Evolutionary conservation across 805 yeast species (phyloP).

Genomic region (Jamesozyma gamospora): DNA sequence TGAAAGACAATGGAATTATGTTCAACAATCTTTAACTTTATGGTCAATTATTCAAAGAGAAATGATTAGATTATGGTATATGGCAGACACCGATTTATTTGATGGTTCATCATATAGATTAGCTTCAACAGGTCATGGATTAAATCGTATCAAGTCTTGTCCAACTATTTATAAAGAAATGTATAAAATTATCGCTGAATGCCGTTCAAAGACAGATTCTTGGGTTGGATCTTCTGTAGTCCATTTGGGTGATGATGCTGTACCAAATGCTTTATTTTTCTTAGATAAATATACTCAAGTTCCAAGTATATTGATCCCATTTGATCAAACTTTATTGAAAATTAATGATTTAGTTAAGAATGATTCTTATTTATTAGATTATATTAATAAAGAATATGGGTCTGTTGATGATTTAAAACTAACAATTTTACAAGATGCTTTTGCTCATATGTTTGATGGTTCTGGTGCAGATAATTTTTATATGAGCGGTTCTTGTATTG

Average conservation of each 20-base stretch:
- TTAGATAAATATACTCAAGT: slow-evolving; percentile 73
- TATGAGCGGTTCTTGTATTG: slow-evolving; percentile 78
- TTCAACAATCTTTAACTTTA: slow-evolving; percentile 58
- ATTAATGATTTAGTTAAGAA: slow-evolving; percentile 42
- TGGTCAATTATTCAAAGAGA: slow-evolving; percentile 76
- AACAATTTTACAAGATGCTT: slow-evolving; percentile 33
- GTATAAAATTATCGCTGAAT: slow-evolving; percentile 58
- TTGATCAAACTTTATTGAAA: slow-evolving; percentile 46
- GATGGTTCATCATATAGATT: slow-evolving; percentile 45
- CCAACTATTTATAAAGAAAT: slow-evolving; percentile 60
- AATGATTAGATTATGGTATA: slow-evolving; percentile 66
- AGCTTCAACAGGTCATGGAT: slow-evolving; percentile 71
- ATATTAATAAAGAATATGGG: slow-evolving; percentile 51
- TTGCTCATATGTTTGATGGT: slow-evolving; percentile 52
- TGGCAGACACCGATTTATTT: slow-evolving; percentile 65
- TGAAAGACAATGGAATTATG: slow-evolving; percentile 62
- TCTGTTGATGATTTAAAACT: slow-evolving; percentile 44
- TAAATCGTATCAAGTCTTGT: slow-evolving; percentile 66
- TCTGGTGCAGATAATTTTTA: slow-evolving; percentile 78
- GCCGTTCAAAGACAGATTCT: slow-evolving; percentile 48
- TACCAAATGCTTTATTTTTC: slow-evolving; percentile 73
- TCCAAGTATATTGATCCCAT: slow-evolving; percentile 66
- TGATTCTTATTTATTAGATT: slow-evolving; percentile 39
- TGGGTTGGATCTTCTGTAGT: slow-evolving; percentile 80
- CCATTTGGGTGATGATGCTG: slow-evolving; percentile 75